Evolutionary conservation across 2,329 filamentous ascomycete species (phyloP).

Genomic region (Colletotrichum abscissum): DNA sequence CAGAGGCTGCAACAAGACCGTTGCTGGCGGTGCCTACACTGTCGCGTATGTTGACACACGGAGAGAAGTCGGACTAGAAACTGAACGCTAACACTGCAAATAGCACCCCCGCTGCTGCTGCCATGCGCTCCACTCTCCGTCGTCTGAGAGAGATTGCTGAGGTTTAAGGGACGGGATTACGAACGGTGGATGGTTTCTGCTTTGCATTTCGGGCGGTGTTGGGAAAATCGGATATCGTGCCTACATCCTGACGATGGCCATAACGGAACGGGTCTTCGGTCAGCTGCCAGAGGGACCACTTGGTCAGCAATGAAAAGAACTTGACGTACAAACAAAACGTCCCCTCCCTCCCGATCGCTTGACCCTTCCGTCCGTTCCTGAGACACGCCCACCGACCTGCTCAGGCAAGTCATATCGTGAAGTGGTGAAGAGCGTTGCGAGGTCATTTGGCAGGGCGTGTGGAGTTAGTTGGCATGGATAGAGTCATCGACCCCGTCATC

Average conservation of each 20-base stretch:
- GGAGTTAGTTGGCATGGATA: constrained; percentile 5
- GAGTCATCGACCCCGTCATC: background rate
- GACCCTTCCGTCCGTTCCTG: background rate
- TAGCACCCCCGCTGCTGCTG: constrained; percentile 91
- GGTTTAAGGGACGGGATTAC: constrained; percentile 70
- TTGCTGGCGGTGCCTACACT: constrained; percentile 91
- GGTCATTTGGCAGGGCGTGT: constrained; percentile 5
- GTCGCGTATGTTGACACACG: constrained; percentile 81
- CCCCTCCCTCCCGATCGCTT: constrained; percentile 30
- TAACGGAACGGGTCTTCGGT: constrained; percentile 48
- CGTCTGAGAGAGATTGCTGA: constrained; percentile 97
- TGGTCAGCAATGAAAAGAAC: constrained; percentile 56
- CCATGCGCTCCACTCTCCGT: constrained; percentile 95
- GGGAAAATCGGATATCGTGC: constrained; percentile 56
- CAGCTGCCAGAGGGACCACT: constrained; percentile 48
- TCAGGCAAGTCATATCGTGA: constrained; percentile 16
- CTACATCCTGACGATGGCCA: constrained; percentile 55
- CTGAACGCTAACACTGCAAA: constrained; percentile 42
- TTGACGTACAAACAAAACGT: constrained; percentile 37
- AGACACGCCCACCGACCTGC: constrained; percentile 5
- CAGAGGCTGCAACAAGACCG: constrained; percentile 92
- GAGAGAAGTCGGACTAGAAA: background rate
- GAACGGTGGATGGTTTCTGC: constrained; percentile 48
- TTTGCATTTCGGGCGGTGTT: constrained; percentile 60
- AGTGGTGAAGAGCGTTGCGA: constrained; percentile 5